Evolutionary conservation across 1,139 yeast genomes (phyloP), one percentile per base, ranked within the genome.

Genomic region (Meyerozyma athensensis): DNA sequence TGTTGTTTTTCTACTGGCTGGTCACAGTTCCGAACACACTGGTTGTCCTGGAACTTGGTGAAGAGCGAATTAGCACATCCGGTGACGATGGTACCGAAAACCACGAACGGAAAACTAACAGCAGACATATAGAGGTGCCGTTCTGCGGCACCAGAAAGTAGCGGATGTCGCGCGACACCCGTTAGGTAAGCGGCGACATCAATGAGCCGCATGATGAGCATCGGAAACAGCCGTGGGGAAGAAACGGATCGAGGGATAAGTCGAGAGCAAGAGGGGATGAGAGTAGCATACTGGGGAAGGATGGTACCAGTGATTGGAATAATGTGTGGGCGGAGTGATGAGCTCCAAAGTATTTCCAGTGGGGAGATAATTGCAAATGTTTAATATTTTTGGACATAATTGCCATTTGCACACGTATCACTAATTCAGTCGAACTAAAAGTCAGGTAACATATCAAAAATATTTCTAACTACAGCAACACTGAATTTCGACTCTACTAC

Each of bases 1-100:
- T 60, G 56, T 36, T 67, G 74, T 4, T 64, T 47, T 3, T 55
- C 43, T 31, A 64, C 68, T 1, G 77, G 72, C 32, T 64, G 67
- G 26, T 60, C 59, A 53, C 89, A 81, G 48, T 79, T 63, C 18
- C 58, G 64, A 4, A 84, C 83, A 59, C 89, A 81, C 52, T 82
- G 89, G 55, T 79, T 77, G 54, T 85, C 95, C 54, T 85, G 95
- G 53, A 62, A 80, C 56, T 86, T 86, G 35, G 92, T 82, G 47
- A 83, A 71, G 36, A 86, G 65, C 9, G 94, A 82, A 62, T 85
- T 85, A 45, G 80, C 61, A 39, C 86, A 79, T 5, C 94, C 95
- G 4, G 86, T 73, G n/a, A 77, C 56, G 32, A 85, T 64, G 39
- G 81, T 71, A 2, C 83, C 81, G 0, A 63, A 50, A 2, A 74